phyloP scores from a whole-genome alignment of 768 basidiomycete species.

The Xerocomus potaroensis region DNA sequence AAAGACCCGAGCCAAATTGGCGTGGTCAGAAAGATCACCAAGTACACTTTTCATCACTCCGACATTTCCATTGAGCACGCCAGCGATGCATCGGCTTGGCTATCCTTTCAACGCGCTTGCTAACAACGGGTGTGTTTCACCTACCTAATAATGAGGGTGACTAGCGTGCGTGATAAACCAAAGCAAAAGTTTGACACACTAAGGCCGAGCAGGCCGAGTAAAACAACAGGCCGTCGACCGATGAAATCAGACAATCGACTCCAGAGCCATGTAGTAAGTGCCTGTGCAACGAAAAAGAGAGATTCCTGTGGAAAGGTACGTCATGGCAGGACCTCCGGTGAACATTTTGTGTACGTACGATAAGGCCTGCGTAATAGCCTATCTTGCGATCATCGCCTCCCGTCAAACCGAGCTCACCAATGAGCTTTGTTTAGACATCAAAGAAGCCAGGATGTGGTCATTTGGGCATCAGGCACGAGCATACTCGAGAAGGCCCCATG shows the following conservation, averaged over 20 bases:
- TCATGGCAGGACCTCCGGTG: not conserved
- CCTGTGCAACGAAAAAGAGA: constrained; percentile 41
- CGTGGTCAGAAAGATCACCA: constrained; percentile 51
- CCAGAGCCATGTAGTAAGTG: constrained; percentile 52
- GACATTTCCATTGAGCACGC: constrained; percentile 36
- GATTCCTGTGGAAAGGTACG: constrained; percentile 43
- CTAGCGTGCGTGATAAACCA: constrained; percentile 57
- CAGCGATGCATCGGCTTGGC: constrained; percentile 33
- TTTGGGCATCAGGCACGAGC: not conserved
- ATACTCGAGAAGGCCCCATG: not conserved
- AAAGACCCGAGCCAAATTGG: constrained; percentile 35
- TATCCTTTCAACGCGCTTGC: not conserved
- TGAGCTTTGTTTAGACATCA: constrained; percentile 38
- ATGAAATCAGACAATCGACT: constrained; percentile 55
- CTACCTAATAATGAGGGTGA: constrained; percentile 52
- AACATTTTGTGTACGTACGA: constrained; percentile 30
- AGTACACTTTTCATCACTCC: constrained; percentile 69
- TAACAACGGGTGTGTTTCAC: not conserved
- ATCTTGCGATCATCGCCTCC: constrained; percentile 61
- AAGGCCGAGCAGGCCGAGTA: constrained; percentile 50
- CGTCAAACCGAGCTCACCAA: constrained; percentile 57
- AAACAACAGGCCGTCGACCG: constrained; percentile 59
- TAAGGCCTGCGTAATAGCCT: constrained; percentile 63
- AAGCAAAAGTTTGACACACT: constrained; percentile 54
- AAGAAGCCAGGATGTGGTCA: not conserved